A percentile compares a stretch with the other conserved stretches of the same genome.
Evolutionary conservation across 2,329 filamentous ascomycete genomes (phyloP).

Genomic region (Cercospora sp.): DNA sequence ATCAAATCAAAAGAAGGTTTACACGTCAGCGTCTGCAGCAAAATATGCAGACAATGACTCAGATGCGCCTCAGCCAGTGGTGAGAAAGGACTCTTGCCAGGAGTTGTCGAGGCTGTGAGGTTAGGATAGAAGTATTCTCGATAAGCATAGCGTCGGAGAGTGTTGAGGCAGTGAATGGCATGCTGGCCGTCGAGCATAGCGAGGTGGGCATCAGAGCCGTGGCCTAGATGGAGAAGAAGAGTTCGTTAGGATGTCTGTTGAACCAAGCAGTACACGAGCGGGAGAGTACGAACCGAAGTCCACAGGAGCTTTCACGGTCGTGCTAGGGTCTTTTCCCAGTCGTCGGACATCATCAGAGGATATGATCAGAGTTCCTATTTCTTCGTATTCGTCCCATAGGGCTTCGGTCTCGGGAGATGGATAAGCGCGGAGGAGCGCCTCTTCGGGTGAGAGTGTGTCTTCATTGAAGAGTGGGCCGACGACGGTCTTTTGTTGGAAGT

Average conservation of each 20-base stretch:
- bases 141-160: slow-evolving; percentile 6
- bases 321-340: background rate
- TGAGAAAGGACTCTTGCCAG: slow-evolving; percentile 8
- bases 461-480: slow-evolving; percentile 11
- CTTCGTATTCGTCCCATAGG: background rate
- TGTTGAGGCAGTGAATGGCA: slow-evolving; percentile 11
- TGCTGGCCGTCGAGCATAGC: slow-evolving; percentile 11
- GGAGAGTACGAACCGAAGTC: background rate
- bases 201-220: slow-evolving; percentile 5
- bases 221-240: background rate
- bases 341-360: background rate
- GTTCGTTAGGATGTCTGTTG: background rate
- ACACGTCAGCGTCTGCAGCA: slow-evolving; percentile 11
- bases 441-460: background rate
- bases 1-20: slow-evolving; percentile 8
- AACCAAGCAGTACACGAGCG: background rate
- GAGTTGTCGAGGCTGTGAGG: background rate
- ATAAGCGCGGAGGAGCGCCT: background rate
- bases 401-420: background rate
- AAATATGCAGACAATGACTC: slow-evolving; percentile 5
- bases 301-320: background rate
- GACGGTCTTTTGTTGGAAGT: slow-evolving; percentile 1
- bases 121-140: slow-evolving; percentile 11
- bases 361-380: slow-evolving; percentile 6
- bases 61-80: background rate